Evolutionary conservation across 371 early-diverging fungal genomes (phyloP), one percentile per base, ranked within the genome.

Genomic region (Mucor sp.): DNA sequence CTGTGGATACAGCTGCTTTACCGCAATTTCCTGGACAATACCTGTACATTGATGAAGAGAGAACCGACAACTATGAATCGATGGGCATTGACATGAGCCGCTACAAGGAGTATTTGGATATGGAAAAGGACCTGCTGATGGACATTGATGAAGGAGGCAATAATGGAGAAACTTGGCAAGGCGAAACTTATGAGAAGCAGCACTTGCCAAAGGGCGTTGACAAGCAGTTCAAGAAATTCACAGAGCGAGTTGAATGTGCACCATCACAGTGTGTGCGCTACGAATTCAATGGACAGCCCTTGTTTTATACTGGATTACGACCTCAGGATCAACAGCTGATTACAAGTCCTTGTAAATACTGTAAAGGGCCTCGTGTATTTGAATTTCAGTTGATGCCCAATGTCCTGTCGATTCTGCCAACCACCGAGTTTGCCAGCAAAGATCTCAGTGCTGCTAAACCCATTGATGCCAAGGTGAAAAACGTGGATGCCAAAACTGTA

Each of bases 371-470:
- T n/a, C 86, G 96, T n/a, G 85, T 87, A 8, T 97, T 94, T 75
- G 97, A 97, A 77, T 89, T 90, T 62, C 97, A 97, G 71, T 70
- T 97, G 62, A 97, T 97, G 97, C 97, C 98, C 1, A 90, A 89
- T 61, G 69, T 93, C 17, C 74, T 97, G 39, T 86, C 89, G 0
- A 63, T 92, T 21, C 85, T 97, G 23, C 87, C 81, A 17, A 81
- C 77, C 6, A 70, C 77, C 0, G 78, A 86, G 21, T 72, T 68
- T 60, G 81, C 84, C 6, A 47, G 43, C 35, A 65, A 58, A 17
- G 77, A 77, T 15, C 76, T 75, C 17, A 58, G 67, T 37, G 48
- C 67, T 19, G 66, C 57, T 0, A 67, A 59, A 9, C 53, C 65
- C 50, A 33, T 57, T 8, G 32, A 57, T 17, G 63, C 55, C 14